These are phyloP conservation scores for Streptanthus diversifolius DNA, from an alignment of 345 rosid genomes.

Conservation along the genomic window DNA sequence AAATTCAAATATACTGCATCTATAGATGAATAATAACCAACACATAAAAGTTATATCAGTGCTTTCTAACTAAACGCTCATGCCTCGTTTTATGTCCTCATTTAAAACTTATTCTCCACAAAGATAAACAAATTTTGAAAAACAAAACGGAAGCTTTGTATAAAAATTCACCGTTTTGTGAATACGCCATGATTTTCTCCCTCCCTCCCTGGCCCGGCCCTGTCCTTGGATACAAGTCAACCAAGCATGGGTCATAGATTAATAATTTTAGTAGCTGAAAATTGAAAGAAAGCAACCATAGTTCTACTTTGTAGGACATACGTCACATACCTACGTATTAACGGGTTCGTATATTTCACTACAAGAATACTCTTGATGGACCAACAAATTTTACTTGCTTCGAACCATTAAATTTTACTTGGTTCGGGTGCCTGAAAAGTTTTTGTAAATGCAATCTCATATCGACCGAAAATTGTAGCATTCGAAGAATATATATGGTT, in stretches of 20 bases:
- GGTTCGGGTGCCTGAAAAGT: neutral
- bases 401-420: too few species aligned
- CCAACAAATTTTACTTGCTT: too few species aligned
- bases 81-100: too few species aligned
- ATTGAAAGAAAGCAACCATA: neutral
- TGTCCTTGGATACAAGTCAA: neutral
- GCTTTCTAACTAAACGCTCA: too few species aligned
- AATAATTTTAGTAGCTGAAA: neutral
- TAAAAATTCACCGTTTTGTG: neutral
- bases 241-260: neutral
- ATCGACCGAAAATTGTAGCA: neutral
- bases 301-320: neutral
- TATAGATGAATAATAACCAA: neutral
- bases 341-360: too few species aligned
- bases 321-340: too few species aligned
- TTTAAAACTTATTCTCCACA: too few species aligned
- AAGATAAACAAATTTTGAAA: too few species aligned
- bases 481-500: neutral
- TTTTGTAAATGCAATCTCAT: neutral
- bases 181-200: neutral
- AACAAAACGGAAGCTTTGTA: neutral
- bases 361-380: too few species aligned
- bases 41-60: too few species aligned
- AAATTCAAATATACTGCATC: too few species aligned
- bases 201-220: neutral